Evolutionary conservation across 495 filamentous ascomycete genomes (phyloP).

Genomic region (Aspergillus egyptiacus): DNA sequence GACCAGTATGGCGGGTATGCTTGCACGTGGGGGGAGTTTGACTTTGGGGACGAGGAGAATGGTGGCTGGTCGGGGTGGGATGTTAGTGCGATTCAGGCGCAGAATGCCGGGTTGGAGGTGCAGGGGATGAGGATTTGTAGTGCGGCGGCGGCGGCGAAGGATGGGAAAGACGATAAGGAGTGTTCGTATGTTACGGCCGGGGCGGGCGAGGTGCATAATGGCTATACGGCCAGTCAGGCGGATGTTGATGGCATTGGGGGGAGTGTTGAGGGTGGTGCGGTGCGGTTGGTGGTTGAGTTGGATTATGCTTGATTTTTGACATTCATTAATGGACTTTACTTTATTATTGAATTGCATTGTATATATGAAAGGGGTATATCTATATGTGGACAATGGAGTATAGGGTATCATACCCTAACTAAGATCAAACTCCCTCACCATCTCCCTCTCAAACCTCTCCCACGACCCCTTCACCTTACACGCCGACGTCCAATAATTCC

Average conservation of each 20-base stretch:
- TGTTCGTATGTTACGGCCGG: neutral
- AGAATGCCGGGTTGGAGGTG: neutral
- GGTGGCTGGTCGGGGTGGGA: neutral
- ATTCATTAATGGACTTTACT: no score
- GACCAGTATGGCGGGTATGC: neutral
- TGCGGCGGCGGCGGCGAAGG: neutral
- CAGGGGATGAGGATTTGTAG: conserved; percentile 5
- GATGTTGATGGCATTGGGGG: neutral
- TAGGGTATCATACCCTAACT: no score
- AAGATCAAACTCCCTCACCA: conserved; percentile 19
- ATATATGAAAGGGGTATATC: no score
- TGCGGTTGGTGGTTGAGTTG: neutral
- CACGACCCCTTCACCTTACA: conserved; percentile 23
- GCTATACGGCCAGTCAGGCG: neutral
- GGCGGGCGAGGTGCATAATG: neutral
- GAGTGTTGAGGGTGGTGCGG: neutral
- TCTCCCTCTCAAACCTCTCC: conserved; percentile 21
- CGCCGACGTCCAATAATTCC: conserved; percentile 42
- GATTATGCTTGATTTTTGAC: no score
- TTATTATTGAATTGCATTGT: no score
- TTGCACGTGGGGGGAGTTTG: conserved; percentile 3
- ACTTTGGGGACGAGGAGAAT: neutral
- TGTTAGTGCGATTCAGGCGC: conserved; percentile 2
- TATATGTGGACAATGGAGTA: no score
- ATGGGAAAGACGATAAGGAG: no score